These are phyloP conservation scores for Aspergillus spinulosporus DNA, from an alignment of 2,329 filamentous ascomycete species.

Conservation along the genomic window DNA sequence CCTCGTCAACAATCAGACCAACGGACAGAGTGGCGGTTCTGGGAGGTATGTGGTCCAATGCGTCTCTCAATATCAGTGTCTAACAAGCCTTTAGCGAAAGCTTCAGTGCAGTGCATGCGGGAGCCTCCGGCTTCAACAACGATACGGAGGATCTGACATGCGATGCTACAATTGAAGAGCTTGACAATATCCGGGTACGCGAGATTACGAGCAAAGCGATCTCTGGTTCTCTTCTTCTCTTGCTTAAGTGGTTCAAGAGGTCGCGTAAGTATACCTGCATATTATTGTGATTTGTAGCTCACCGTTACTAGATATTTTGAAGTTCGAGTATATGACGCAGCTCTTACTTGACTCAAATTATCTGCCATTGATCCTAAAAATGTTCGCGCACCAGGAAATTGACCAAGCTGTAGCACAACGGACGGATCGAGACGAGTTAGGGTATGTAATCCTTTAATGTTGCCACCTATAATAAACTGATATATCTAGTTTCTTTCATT, in stretches of 20 bases:
- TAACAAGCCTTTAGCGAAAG: constrained; percentile 24
- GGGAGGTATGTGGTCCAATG: constrained; percentile 47
- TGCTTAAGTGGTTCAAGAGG: constrained; percentile 94
- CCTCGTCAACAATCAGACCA: constrained; percentile 66
- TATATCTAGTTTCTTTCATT: constrained; percentile 75
- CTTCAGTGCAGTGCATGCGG: constrained; percentile 30
- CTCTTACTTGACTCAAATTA: constrained; percentile 94
- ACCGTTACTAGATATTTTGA: constrained; percentile 70
- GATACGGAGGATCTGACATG: constrained; percentile 29
- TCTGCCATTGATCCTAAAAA: constrained; percentile 84
- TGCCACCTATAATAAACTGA: constrained; percentile 13
- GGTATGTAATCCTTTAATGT: constrained; percentile 52
- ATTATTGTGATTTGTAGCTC: constrained; percentile 6
- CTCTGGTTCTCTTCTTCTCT: constrained; percentile 80
- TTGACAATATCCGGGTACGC: constrained; percentile 76
- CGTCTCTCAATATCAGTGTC: background rate
- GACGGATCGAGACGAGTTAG: constrained; percentile 77
- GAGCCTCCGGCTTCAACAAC: constrained; percentile 19
- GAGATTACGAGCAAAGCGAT: constrained; percentile 91
- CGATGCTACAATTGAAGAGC: constrained; percentile 63
- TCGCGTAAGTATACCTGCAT: constrained; percentile 68
- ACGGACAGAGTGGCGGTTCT: constrained; percentile 47
- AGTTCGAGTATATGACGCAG: constrained; percentile 94
- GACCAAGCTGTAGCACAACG: constrained; percentile 85
- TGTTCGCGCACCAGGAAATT: constrained; percentile 91